phyloP scores from a whole-genome alignment of 805 yeast species.

The Ogataea zsoltii region DNA sequence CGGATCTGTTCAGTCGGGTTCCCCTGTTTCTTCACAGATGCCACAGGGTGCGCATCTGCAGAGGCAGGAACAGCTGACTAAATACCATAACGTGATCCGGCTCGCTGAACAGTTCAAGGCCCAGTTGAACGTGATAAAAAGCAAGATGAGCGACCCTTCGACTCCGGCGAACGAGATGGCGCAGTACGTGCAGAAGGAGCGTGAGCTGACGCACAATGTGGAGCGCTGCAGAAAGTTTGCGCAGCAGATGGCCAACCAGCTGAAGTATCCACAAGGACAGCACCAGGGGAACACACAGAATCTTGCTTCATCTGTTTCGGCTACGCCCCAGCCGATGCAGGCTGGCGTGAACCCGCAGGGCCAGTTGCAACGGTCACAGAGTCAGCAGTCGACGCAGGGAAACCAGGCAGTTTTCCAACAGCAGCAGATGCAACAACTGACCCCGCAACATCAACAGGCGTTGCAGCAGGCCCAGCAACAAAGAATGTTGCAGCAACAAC shows the following conservation, averaged over 20 bases:
- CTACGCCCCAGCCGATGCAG: constrained; percentile 8
- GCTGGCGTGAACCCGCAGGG: constrained; percentile 6
- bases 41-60: constrained; percentile 27
- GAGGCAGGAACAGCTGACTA: constrained; percentile 34
- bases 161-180: constrained; percentile 46
- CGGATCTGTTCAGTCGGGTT: constrained; percentile 1
- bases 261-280: constrained; percentile 30
- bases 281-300: constrained; percentile 8
- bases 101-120: constrained; percentile 50
- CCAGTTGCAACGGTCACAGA: constrained; percentile 5
- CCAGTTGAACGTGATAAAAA: constrained; percentile 51
- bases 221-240: constrained; percentile 46
- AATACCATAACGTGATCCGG: constrained; percentile 45
- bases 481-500: constrained; percentile 29
- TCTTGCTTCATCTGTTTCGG: background rate
- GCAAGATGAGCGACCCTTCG: constrained; percentile 44
- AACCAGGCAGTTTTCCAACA: constrained; percentile 7
- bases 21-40: constrained; percentile 16
- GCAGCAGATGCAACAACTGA: constrained; percentile 15
- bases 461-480: constrained; percentile 24
- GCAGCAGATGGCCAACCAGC: constrained; percentile 45
- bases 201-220: constrained; percentile 46
- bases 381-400: constrained; percentile 15
- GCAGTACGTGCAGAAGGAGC: constrained; percentile 49
- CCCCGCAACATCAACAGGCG: constrained; percentile 24